Evolutionary conservation across 2,329 filamentous ascomycete genomes (phyloP).

Genomic region (Trichophyton verrucosum): DNA sequence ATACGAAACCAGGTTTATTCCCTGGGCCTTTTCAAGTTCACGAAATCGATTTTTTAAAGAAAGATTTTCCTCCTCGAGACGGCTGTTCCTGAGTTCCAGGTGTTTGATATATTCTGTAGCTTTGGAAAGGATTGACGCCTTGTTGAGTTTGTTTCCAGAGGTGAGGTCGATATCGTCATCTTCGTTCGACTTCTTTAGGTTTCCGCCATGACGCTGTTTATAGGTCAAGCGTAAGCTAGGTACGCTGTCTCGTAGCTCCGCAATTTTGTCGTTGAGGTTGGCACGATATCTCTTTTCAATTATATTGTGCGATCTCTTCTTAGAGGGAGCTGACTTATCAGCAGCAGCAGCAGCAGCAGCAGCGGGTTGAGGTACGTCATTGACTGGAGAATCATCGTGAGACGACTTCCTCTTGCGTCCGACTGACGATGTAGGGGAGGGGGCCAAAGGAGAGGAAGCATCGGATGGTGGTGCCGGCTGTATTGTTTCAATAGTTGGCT

Average conservation of each 20-base stretch:
- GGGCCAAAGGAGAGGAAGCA: constrained; percentile 6
- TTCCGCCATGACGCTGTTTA: constrained; percentile 38
- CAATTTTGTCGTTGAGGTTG: constrained; percentile 95
- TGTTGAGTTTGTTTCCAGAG: constrained; percentile 88
- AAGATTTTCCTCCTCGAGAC: constrained; percentile 67
- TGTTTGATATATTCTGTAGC: constrained; percentile 94
- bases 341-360: constrained; percentile 35
- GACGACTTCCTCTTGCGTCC: constrained; percentile 10
- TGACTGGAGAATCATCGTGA: neutral
- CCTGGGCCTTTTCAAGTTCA: constrained; percentile 56
- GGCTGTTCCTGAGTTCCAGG: constrained; percentile 78
- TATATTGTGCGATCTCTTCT: constrained; percentile 96
- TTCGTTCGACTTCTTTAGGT: constrained; percentile 57
- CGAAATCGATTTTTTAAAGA: constrained; percentile 66
- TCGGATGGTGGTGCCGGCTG: neutral
- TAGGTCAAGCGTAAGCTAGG: constrained; percentile 78
- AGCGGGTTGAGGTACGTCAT: constrained; percentile 42
- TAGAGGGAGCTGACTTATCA: constrained; percentile 48
- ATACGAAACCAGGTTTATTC: constrained; percentile 29
- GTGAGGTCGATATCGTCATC: constrained; percentile 63
- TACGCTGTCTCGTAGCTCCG: constrained; percentile 79
- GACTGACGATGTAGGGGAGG: constrained; percentile 4
- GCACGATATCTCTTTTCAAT: constrained; percentile 95
- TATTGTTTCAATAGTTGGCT: neutral
- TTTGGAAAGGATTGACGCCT: constrained; percentile 91